A percentile compares a stretch with the other conserved stretches of the same genome.
Conservation (phyloP, 805 yeast species). For the Yarrowia osloensis region DNA sequence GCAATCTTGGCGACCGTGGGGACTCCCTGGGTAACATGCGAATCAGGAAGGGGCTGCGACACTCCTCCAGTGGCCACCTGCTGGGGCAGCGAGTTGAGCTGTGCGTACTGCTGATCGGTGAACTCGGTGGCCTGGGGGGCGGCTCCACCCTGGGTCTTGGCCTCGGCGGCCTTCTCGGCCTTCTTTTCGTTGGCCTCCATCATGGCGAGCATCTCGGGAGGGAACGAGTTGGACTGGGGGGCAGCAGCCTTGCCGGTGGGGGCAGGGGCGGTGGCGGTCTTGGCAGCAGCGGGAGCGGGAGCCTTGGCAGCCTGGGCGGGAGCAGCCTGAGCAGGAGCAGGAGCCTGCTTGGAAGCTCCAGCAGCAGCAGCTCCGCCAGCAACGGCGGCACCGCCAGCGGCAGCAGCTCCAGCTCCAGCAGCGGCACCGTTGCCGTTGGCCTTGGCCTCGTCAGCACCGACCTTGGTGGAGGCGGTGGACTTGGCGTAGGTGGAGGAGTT, state of each 20-base stretch:
- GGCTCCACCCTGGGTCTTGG: neutral
- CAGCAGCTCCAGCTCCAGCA: constrained; percentile 10
- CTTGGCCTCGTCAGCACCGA: neutral
- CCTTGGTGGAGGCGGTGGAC: constrained; percentile 4
- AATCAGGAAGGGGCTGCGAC: constrained; percentile 14
- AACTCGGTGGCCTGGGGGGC: constrained; percentile 28
- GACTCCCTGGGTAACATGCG: constrained; percentile 22
- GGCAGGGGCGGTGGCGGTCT: constrained; percentile 28
- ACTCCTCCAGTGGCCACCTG: constrained; percentile 15
- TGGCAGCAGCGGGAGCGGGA: neutral
- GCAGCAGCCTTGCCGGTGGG: constrained; percentile 30
- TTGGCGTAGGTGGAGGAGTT: constrained; percentile 27
- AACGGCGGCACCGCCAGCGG: constrained; percentile 10
- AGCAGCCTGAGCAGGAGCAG: constrained; percentile 8
- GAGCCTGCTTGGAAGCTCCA: constrained; percentile 6
- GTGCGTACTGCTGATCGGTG: constrained; percentile 28
- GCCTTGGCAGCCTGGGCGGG: constrained; percentile 13
- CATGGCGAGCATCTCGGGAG: constrained; percentile 30
- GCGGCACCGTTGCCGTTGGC: constrained; percentile 21
- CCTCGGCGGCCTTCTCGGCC: constrained; percentile 14
- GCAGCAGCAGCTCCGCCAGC: constrained; percentile 3
- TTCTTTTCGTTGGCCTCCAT: constrained; percentile 10
- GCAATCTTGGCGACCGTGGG: constrained; percentile 30
- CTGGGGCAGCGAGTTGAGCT: constrained; percentile 27
- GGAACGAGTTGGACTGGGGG: constrained; percentile 22